Percentiles rank a stretch among this genome's conserved stretches.
These are phyloP conservation scores for Claviceps quebecensis DNA, from an alignment of 2,329 filamentous ascomycete species.

Conservation along the genomic window DNA sequence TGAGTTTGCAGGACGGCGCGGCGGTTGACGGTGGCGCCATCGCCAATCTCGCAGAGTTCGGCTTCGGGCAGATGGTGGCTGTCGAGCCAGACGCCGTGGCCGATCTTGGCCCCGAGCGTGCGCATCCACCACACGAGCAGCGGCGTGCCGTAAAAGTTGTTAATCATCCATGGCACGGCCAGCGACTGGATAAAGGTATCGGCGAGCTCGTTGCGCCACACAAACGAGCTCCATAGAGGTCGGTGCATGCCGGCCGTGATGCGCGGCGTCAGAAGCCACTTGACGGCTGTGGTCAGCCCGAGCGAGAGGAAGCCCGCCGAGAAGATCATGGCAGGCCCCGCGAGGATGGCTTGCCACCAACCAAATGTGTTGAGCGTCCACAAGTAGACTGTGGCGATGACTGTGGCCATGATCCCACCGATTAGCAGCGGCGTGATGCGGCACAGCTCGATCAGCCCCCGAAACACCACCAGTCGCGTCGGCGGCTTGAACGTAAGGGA, in stretches of 20 bases:
- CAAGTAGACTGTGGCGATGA: constrained; percentile 4
- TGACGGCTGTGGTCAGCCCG: constrained; percentile 7
- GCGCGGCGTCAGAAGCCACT: constrained; percentile 10
- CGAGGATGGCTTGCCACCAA: constrained; percentile 6
- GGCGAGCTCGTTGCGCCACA: constrained; percentile 33
- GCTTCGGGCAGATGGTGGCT: constrained; percentile 12
- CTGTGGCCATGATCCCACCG: constrained; percentile 1
- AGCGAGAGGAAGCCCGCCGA: constrained; percentile 2
- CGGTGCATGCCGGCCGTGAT: constrained; percentile 8
- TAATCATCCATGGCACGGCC: constrained; percentile 8
- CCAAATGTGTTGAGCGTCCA: constrained; percentile 7
- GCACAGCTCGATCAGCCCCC: constrained; percentile 9
- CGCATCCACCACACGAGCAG: constrained; percentile 9
- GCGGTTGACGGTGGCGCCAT: constrained; percentile 11
- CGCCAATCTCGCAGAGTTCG: constrained; percentile 8
- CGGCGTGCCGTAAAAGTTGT: constrained; percentile 9
- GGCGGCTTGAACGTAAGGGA: constrained; percentile 10
- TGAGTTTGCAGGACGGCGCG: constrained; percentile 11
- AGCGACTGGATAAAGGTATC: constrained; percentile 39
- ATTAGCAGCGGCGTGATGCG: constrained; percentile 8
- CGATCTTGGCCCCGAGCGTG: constrained; percentile 10
- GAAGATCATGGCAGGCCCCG: constrained; percentile 5
- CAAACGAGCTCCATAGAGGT: constrained; percentile 12
- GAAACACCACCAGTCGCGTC: constrained; percentile 3
- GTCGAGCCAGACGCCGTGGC: constrained; percentile 11